Base-by-base conservation (phyloP, 176 grass and related monocot species). In the Oryza nivara region DNA sequence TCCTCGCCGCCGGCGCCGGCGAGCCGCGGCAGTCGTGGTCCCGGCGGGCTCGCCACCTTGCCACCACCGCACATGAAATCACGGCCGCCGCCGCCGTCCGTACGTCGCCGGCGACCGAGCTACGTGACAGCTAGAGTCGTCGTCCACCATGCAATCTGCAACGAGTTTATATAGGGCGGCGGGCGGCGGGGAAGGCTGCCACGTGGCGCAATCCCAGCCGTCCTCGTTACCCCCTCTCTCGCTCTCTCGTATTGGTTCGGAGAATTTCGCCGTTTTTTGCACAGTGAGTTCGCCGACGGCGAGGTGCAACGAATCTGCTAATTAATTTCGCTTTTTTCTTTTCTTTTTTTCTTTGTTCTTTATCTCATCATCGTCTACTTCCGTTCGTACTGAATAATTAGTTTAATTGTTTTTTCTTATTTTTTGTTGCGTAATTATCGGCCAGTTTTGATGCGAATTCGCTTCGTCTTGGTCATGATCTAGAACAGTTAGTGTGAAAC, bases 31-130 rank as follows among this genome's bases (percentile, higher is more conserved):
- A 5, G 13, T 4, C 78, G 68, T 66, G 49, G 56, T 13, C 45
- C 45, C 32, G 9, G 28, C 5, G 83, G 28, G 68, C 83, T 9
- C 83, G 90, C 87, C 90, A 92, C 87, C 74, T 70, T 89, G 56
- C 65, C 14, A 73, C 74, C 75, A 73, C 74, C 75, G 77, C 60
- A 68, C 85, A 68, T 81, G 11, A 66, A 44, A 79, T 30, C 68
- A 28, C 7, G 5, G 64, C 46, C 26, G 26, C 26, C 28, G 28
- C 28, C 4, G 43, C 30, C 7, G 9, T 22, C 10, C 19, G 65
- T 14, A 30, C 30, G 8, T 12, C 16, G 34, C 20, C 16, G 17
- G 16, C 35, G 11, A 15, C 0, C 11, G 11, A 30, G 10, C 25
- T 70, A n/a, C 35, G 17, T 12, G 19, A 9, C 56, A 26, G 26